Evolutionary conservation across 768 basidiomycete genomes (phyloP).

Genomic region (button mushroom (Agaricus bisporus)): DNA sequence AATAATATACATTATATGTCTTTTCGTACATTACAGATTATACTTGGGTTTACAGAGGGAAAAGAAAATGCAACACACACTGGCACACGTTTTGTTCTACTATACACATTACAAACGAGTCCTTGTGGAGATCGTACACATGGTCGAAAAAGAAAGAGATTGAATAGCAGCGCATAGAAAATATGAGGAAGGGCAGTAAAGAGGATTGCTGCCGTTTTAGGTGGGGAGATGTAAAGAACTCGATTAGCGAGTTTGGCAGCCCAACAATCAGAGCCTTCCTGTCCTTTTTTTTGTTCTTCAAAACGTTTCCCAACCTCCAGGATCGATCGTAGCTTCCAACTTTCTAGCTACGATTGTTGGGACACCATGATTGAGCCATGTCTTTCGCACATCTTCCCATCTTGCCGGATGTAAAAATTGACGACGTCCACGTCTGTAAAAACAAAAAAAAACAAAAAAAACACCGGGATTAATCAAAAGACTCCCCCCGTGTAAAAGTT

Average conservation of each 20-base stretch:
- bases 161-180: background rate
- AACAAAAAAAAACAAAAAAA: too few species aligned
- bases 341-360: constrained; percentile 88
- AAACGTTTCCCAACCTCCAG: constrained; percentile 90
- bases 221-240: too few species aligned
- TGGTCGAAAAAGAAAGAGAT: background rate
- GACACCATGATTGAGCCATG: constrained; percentile 86
- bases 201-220: too few species aligned
- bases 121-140: background rate
- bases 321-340: constrained; percentile 80
- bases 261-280: background rate
- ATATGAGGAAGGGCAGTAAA: too few species aligned
- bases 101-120: background rate
- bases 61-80: background rate
- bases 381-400: constrained; percentile 88
- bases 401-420: constrained; percentile 82
- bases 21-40: background rate
- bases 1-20: background rate
- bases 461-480: too few species aligned
- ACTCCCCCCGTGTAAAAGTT: too few species aligned
- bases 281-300: constrained; percentile 19
- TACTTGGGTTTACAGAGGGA: too few species aligned
- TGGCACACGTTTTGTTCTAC: background rate
- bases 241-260: too few species aligned
- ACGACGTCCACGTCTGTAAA: constrained; percentile 82